These are phyloP conservation scores for Stenocarpella maydis DNA, from an alignment of 2,329 filamentous ascomycete genomes.

Conservation along the genomic window DNA sequence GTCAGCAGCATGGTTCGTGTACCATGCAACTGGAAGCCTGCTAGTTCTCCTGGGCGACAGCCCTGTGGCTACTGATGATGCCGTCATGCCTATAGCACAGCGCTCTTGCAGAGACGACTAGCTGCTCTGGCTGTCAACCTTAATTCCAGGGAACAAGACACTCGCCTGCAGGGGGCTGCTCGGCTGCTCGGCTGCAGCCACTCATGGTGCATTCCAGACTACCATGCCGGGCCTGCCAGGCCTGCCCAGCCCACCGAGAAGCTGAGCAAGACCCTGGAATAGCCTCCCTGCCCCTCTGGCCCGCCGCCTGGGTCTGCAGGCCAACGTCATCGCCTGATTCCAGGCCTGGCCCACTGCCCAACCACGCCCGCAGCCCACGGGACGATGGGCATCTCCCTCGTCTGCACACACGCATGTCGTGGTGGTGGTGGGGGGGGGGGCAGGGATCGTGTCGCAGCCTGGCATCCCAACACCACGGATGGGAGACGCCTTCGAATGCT, in stretches of 20 bases:
- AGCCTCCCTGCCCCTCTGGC: conserved; percentile 33
- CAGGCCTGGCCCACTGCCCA: conserved; percentile 22
- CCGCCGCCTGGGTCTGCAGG: conserved; percentile 29
- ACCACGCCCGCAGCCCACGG: conserved; percentile 20
- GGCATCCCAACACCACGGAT: conserved; percentile 1
- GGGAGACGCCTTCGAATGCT: not conserved
- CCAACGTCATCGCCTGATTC: conserved; percentile 34
- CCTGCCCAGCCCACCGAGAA: not conserved
- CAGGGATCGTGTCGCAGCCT: conserved; percentile 1
- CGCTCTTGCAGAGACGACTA: not conserved
- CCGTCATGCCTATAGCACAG: conserved; percentile 17
- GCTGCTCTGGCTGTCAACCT: conserved; percentile 8
- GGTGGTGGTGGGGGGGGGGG: not conserved
- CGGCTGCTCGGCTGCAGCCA: conserved; percentile 19
- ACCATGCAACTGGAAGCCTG: not conserved
- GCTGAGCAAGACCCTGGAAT: conserved; percentile 4
- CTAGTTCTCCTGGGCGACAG: not conserved
- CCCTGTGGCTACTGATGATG: conserved; percentile 7
- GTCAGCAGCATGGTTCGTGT: not conserved
- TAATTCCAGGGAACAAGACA: conserved; percentile 20
- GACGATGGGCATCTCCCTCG: conserved; percentile 6
- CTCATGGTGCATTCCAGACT: conserved; percentile 18
- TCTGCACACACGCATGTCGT: not conserved
- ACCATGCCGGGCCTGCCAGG: conserved; percentile 8
- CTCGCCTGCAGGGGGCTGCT: conserved; percentile 20